Evolutionary conservation across 2,329 filamentous ascomycete species (phyloP).

Genomic region (Trichoderma gracile): DNA sequence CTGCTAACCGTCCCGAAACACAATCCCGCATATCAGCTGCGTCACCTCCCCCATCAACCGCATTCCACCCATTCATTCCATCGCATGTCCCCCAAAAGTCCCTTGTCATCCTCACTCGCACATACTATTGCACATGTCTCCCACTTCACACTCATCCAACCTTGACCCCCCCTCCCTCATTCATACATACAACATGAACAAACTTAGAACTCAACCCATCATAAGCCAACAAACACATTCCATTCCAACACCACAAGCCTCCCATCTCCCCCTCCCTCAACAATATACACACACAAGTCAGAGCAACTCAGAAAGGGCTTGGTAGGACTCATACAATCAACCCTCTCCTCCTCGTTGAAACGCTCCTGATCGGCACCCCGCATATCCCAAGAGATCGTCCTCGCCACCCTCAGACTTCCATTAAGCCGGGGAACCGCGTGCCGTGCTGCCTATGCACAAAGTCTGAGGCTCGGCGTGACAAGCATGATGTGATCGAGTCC

Average conservation of each 20-base stretch:
- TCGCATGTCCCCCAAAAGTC: not conserved
- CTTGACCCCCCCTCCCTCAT: not conserved
- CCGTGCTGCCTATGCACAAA: not conserved
- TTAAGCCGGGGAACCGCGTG: not conserved
- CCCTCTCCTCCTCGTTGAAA: slow-evolving; percentile 1
- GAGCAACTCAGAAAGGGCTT: too few species aligned
- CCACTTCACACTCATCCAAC: not conserved
- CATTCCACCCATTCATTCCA: not conserved
- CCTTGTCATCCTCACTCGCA: not conserved
- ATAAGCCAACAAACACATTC: not conserved
- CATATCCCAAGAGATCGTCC: not conserved
- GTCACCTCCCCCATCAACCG: not conserved
- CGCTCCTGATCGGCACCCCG: slow-evolving; percentile 19
- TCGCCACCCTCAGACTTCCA: not conserved
- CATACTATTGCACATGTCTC: not conserved
- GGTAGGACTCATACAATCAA: not conserved
- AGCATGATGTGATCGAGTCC: not conserved
- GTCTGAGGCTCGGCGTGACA: not conserved
- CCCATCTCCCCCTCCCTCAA: too few species aligned
- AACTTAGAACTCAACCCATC: not conserved
- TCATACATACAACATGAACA: not conserved
- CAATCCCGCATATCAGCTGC: not conserved
- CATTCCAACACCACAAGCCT: not conserved
- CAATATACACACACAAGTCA: too few species aligned
- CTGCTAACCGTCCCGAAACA: too few species aligned